These are phyloP conservation scores for Kurtzmaniella natalensis DNA, from an alignment of 1,139 yeast species.

Conservation along the genomic window DNA sequence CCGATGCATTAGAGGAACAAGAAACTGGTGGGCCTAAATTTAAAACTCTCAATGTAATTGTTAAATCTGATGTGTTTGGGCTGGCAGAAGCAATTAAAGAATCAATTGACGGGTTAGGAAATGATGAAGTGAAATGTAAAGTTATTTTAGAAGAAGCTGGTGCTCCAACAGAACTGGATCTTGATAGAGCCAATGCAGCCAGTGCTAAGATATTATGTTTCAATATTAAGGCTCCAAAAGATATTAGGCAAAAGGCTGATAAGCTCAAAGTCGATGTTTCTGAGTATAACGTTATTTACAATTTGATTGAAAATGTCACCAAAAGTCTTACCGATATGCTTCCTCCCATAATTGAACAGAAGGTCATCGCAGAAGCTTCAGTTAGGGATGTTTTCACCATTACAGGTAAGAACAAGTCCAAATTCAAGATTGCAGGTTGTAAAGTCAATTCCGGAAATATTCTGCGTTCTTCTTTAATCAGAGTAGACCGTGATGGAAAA, in stretches of 20 bases:
- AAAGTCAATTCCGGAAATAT: constrained; percentile 71
- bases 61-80: constrained; percentile 86
- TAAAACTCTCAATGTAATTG: constrained; percentile 52
- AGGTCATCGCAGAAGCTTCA: constrained; percentile 66
- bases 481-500: constrained; percentile 55
- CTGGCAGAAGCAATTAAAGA: constrained; percentile 65
- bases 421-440: constrained; percentile 78
- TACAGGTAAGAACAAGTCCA: constrained; percentile 44
- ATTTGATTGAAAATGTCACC: constrained; percentile 81
- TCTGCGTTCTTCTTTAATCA: constrained; percentile 54
- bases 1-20: constrained; percentile 14
- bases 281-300: constrained; percentile 78
- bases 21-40: constrained; percentile 22
- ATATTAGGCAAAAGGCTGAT: constrained; percentile 57
- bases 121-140: constrained; percentile 70
- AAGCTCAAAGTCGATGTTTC: constrained; percentile 54
- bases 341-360: constrained; percentile 64
- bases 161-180: constrained; percentile 75
- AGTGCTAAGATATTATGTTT: constrained; percentile 74
- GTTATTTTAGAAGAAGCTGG: constrained; percentile 81
- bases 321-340: constrained; percentile 56
- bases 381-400: constrained; percentile 72
- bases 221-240: constrained; percentile 68
- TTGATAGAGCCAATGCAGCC: constrained; percentile 76
- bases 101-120: constrained; percentile 76